These are phyloP conservation scores for Zymoseptoria pseudotritici DNA, from an alignment of 2,329 filamentous ascomycete species.

Conservation along the genomic window DNA sequence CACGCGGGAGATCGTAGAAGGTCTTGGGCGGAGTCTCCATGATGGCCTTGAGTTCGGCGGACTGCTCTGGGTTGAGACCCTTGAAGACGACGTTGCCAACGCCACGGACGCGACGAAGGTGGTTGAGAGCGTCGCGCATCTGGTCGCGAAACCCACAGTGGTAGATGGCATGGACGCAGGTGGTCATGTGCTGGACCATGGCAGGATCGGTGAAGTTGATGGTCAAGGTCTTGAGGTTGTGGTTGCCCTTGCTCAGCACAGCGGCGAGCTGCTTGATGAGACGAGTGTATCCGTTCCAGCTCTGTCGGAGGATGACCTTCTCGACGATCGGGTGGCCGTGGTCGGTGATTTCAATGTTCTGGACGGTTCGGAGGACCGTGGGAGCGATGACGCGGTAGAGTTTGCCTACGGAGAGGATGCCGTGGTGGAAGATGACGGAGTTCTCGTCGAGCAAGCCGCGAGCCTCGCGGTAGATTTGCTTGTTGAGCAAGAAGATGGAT, in stretches of 20 bases:
- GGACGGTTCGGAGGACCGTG: slow-evolving; percentile 20
- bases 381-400: slow-evolving; percentile 16
- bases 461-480: slow-evolving; percentile 29
- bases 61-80: slow-evolving; percentile 18
- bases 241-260: slow-evolving; percentile 16
- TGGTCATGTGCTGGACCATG: slow-evolving; percentile 20
- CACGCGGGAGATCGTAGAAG: slow-evolving; percentile 22
- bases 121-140: slow-evolving; percentile 10
- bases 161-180: slow-evolving; percentile 13
- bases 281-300: slow-evolving; percentile 24
- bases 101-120: slow-evolving; percentile 15
- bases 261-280: slow-evolving; percentile 20
- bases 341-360: slow-evolving; percentile 64
- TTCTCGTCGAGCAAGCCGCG: slow-evolving; percentile 20
- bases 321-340: slow-evolving; percentile 71
- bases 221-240: slow-evolving; percentile 25
- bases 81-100: slow-evolving; percentile 19
- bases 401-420: slow-evolving; percentile 13
- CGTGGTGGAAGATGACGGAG: slow-evolving; percentile 25
- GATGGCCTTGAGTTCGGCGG: slow-evolving; percentile 14
- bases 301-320: slow-evolving; percentile 8
- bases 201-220: slow-evolving; percentile 18
- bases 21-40: slow-evolving; percentile 16
- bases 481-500: slow-evolving; percentile 29
- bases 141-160: slow-evolving; percentile 26